Evolutionary conservation across 2,329 filamentous ascomycete genomes (phyloP).

Genomic region (Fusarium compactum): DNA sequence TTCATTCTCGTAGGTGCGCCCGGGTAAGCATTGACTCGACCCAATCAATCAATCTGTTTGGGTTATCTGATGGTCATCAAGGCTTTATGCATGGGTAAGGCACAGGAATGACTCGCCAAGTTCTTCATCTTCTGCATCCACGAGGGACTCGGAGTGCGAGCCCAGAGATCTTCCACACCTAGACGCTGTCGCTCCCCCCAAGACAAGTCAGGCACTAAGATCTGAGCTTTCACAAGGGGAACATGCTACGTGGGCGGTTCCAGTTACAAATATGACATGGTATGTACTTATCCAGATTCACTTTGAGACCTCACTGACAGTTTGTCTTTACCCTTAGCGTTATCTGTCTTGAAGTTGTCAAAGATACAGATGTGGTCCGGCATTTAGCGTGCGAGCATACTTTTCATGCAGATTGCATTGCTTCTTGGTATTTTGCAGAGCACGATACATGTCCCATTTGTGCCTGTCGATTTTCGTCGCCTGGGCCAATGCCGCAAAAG

Average conservation of each 20-base stretch:
- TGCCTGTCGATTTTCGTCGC: neutral
- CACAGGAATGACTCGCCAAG: neutral
- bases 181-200: neutral
- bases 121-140: neutral
- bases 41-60: no score
- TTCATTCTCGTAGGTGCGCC: no score
- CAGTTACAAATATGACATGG: neutral
- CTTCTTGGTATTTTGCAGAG: neutral
- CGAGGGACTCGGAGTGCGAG: neutral
- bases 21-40: no score
- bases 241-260: neutral
- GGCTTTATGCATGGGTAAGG: neutral
- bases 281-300: neutral
- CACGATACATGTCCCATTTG: slow-evolving; percentile 3
- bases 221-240: neutral
- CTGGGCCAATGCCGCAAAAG: neutral
- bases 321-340: neutral
- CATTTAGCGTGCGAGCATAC: neutral
- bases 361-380: neutral
- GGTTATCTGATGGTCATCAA: no score
- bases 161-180: neutral
- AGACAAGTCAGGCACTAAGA: neutral
- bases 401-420: slow-evolving; percentile 1
- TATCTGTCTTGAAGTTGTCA: neutral
- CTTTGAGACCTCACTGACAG: no score